A percentile compares a stretch with the other conserved stretches of the same genome.
phyloP scores from a whole-genome alignment of 176 grass and related monocot species.

The Aegilops tauschii region DNA sequence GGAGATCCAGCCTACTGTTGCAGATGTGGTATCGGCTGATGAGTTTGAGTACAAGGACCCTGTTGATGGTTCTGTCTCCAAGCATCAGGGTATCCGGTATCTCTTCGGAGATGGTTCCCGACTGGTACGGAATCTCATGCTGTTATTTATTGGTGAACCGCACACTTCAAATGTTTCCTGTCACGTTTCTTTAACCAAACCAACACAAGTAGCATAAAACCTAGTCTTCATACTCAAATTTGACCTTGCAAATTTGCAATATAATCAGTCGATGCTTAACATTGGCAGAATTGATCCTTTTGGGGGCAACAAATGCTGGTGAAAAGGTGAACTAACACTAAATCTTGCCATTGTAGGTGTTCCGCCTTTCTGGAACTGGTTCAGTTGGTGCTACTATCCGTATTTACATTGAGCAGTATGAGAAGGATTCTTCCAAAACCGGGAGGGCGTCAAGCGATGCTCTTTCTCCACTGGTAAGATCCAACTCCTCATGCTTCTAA shows the following conservation, averaged over 20 bases:
- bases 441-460: constrained; percentile 87
- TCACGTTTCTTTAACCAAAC: constrained; percentile 10
- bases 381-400: constrained; percentile 91
- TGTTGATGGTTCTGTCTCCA: constrained; percentile 89
- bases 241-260: not conserved
- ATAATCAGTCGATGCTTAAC: not conserved
- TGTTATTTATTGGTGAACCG: not conserved
- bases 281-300: not conserved
- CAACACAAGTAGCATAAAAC: not conserved
- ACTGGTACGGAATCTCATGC: constrained; percentile 50
- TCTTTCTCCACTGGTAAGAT: constrained; percentile 77
- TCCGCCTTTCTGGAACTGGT: constrained; percentile 92
- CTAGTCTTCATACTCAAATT: not conserved
- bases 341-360: constrained; percentile 55
- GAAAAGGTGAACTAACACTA: constrained; percentile 31
- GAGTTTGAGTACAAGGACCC: constrained; percentile 99
- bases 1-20: constrained; percentile 65
- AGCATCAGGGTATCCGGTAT: constrained; percentile 90
- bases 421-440: constrained; percentile 77
- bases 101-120: constrained; percentile 93
- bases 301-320: not conserved
- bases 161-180: not conserved
- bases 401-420: constrained; percentile 96
- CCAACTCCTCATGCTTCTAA: not conserved
- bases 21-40: constrained; percentile 66